Base-by-base conservation (phyloP, 768 basidiomycete species). In the Collybia sordida region DNA sequence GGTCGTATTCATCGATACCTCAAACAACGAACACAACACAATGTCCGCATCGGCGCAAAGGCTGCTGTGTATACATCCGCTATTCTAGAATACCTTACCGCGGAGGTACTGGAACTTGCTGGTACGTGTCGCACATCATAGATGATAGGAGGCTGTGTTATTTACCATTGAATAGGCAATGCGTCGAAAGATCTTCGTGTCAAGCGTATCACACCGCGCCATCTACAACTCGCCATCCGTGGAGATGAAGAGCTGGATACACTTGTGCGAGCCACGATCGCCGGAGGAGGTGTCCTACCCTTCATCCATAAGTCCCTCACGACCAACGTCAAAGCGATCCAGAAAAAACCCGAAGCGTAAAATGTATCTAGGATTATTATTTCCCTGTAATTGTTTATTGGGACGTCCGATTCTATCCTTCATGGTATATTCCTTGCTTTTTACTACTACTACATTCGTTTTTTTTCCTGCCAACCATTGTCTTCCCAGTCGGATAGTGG, bases 191-290 rank as follows among this genome's bases (percentile, higher is more conserved):
- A 98, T 73, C 80, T 97, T n/a, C 83, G 89, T 43, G 93, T 96
- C 41, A 98, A 97, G 69, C 92, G 95, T 68, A 95, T 98, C 65
- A 96, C 93, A 0, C 95, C 95, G 15, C 87, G 95, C 59, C 95
- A 98, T 72, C 69, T 98, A 56, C 95, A 97, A 67, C 83, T 97
- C 23, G 95, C 95, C 22, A 98, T 98, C 56, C 88, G 94, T 53
- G 95, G 95, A 27, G 95, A 98, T 67, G 94, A 97, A 68, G 95
- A 98, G 64, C 85, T 98, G n/a, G 95, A 98, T 65, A 88, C 84
- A 15, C 84, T 98, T 51, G 93, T 98, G 23, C 83, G 86, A 47
- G 95, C 94, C 3, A 97, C 95, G 3, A 96, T 97, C 60, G 92
- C 94, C 11, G 90, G 90, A 36, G 90, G 90, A 64, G 90, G 90